Percentiles rank a stretch among this genome's conserved stretches.
These are phyloP conservation scores for Ceratobasidium sp. DNA, from an alignment of 1,284 basidiomycete genomes.

Conservation along the genomic window DNA sequence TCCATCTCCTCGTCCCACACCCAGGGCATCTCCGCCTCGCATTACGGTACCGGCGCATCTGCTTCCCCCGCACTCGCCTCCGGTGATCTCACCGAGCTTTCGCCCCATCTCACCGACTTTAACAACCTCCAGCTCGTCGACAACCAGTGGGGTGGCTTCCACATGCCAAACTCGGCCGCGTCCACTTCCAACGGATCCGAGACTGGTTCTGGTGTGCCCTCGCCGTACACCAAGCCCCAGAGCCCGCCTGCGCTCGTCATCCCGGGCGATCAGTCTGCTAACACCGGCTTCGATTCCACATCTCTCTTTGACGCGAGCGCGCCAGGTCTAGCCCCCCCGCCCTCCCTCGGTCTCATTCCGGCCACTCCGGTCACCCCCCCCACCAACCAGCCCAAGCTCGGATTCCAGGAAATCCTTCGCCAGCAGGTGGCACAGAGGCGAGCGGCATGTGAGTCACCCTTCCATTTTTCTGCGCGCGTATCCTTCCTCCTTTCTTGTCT, in stretches of 20 bases:
- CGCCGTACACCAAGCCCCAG: conserved; percentile 34
- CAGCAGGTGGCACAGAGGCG: conserved; percentile 34
- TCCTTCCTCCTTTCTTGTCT: conserved; percentile 21
- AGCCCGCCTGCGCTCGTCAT: conserved; percentile 37
- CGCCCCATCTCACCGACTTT: conserved; percentile 25
- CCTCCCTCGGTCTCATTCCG: conserved; percentile 33
- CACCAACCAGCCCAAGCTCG: conserved; percentile 35
- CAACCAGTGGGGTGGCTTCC: conserved; percentile 29
- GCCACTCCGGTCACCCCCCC: conserved; percentile 34
- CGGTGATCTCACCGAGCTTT: conserved; percentile 11
- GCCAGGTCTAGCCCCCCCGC: conserved; percentile 21
- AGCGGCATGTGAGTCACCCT: conserved; percentile 23
- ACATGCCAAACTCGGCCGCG: conserved; percentile 19
- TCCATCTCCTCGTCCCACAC: conserved; percentile 43
- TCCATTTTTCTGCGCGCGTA: conserved; percentile 11
- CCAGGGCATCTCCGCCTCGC: conserved; percentile 53
- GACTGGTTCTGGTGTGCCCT: conserved; percentile 19
- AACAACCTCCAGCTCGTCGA: conserved; percentile 30
- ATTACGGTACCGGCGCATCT: conserved; percentile 26
- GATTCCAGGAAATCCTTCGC: conserved; percentile 31
- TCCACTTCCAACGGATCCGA: conserved; percentile 37
- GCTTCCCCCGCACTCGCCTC: conserved; percentile 3
- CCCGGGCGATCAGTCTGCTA: conserved; percentile 17
- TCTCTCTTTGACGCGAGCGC: conserved; percentile 37
- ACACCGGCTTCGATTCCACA: not conserved